A percentile compares a stretch with the other conserved stretches of the same genome.
Evolutionary conservation across 2,329 filamentous ascomycete species (phyloP).

Genomic region (Lasiodiplodia sp.): DNA sequence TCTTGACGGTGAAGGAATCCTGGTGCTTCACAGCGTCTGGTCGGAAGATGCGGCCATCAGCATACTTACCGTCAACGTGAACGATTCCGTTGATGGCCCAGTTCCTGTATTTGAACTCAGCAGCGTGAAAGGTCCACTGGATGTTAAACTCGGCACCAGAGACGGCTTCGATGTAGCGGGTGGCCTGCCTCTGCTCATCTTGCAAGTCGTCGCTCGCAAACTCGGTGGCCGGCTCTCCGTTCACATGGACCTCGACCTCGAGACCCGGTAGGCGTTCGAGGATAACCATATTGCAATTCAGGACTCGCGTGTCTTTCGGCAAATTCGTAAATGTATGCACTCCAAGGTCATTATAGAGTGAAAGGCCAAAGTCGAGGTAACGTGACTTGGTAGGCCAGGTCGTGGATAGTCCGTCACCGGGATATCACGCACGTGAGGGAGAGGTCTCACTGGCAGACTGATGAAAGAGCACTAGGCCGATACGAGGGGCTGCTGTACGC

Average conservation of each 20-base stretch:
- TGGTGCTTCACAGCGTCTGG: constrained; percentile 14
- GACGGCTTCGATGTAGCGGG: constrained; percentile 43
- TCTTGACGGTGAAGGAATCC: constrained; percentile 23
- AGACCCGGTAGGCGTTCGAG: constrained; percentile 10
- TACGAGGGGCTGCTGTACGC: not conserved
- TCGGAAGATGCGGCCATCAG: constrained; percentile 20
- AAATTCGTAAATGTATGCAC: not conserved
- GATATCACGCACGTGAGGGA: not conserved
- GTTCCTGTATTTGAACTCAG: constrained; percentile 27
- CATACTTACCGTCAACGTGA: constrained; percentile 35
- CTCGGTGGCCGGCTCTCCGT: constrained; percentile 36
- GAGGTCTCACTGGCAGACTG: not conserved
- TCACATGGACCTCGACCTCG: constrained; percentile 21
- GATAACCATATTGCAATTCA: constrained; percentile 1
- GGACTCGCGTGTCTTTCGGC: not conserved
- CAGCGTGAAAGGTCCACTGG: constrained; percentile 28
- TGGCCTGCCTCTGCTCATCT: constrained; percentile 27
- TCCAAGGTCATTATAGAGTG: not conserved
- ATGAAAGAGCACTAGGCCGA: not conserved
- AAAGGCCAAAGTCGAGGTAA: not conserved
- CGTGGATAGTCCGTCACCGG: too few relatives aligned
- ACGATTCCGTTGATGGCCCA: constrained; percentile 32
- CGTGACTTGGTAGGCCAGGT: not conserved
- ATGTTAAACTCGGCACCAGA: constrained; percentile 40
- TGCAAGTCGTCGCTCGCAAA: constrained; percentile 36